Base-by-base conservation (phyloP, 2,329 filamentous ascomycete species). In the Dactylellina haptotyla region DNA sequence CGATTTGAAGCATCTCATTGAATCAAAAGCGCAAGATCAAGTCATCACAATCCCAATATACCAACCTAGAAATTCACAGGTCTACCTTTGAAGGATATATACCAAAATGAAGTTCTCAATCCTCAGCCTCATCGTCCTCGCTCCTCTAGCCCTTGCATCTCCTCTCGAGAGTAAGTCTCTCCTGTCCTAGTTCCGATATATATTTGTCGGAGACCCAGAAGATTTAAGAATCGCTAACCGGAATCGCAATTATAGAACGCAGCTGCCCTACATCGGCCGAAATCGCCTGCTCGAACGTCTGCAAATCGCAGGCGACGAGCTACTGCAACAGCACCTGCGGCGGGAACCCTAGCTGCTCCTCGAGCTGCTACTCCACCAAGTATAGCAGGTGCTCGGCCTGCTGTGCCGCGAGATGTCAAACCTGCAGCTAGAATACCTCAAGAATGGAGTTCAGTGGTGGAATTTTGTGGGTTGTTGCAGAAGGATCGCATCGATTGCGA, bases 101-200 rank as follows among this genome's bases (percentile, higher is more conserved):
- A 39, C 16, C 63, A 67, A 59, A 28, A 67, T 67, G 63, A 67
- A 61, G 63, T 67, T 67, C 53, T 43, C 53, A 41, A 16, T 67
- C 54, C 53, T 67, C 25, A 39, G 34, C 23, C 43, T 67, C 45
- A 45, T 67, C 25, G 41, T 45, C n/a, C 43, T 65, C 28, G 18
- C 16, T n/a, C 51, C 63, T 58, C 30, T 61, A 8, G 63, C 45
- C 23, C 28, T 58, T 10, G 63, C 63, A 12, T 53, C 54, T 8
- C 63, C 63, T 23, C 23, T 66, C 6, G 20, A 59, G 6, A 32
- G 53, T 67, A 32, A 18, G 41, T 48, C 41, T 23, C 14, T 16
- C 2, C n/a, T n/a, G n/a, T n/a, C n/a, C n/a, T n/a, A n/a, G n/a
- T n/a, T n/a, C n/a, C n/a, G n/a, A n/a, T n/a, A n/a, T n/a, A n/a